These are phyloP conservation scores for Trichoderma lentiforme DNA, from an alignment of 2,329 filamentous ascomycete genomes.

Conservation along the genomic window DNA sequence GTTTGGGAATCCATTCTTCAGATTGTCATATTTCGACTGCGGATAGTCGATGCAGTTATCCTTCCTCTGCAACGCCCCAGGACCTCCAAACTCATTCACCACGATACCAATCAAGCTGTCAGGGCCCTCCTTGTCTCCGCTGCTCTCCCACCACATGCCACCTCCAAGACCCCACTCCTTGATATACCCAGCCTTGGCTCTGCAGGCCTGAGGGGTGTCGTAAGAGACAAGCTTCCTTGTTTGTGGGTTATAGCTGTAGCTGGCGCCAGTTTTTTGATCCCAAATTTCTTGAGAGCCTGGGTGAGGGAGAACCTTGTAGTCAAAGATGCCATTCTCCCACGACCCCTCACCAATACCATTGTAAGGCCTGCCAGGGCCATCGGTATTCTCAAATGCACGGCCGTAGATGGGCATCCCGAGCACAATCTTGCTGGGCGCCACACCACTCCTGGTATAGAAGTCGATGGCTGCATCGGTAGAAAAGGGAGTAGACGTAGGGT, in stretches of 20 bases:
- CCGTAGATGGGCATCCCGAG: conserved; percentile 92
- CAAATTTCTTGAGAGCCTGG: conserved; percentile 60
- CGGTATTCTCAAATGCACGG: conserved; percentile 75
- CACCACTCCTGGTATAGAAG: conserved; percentile 64
- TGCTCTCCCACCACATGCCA: conserved; percentile 98
- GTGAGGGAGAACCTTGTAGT: conserved; percentile 81
- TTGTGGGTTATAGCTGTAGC: conserved; percentile 69
- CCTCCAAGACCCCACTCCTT: conserved; percentile 67
- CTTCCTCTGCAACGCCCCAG: conserved; percentile 45
- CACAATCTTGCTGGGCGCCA: conserved; percentile 71
- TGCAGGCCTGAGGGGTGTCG: conserved; percentile 66
- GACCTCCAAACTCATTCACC: conserved; percentile 57
- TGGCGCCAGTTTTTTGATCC: conserved; percentile 64
- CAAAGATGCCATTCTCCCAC: conserved; percentile 83
- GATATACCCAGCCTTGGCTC: conserved; percentile 70
- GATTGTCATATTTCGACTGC: conserved; percentile 66
- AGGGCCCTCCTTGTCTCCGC: conserved; percentile 64
- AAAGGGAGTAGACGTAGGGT: conserved; percentile 71
- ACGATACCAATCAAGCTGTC: conserved; percentile 67
- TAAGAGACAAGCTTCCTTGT: conserved; percentile 72
- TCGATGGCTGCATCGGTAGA: conserved; percentile 67
- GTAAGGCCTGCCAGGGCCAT: conserved; percentile 68
- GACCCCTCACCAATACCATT: conserved; percentile 72
- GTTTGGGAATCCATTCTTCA: conserved; percentile 55
- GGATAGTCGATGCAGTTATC: conserved; percentile 63